Evolutionary conservation across 805 yeast species (phyloP).

Genomic region (Candida palmyrensis): DNA sequence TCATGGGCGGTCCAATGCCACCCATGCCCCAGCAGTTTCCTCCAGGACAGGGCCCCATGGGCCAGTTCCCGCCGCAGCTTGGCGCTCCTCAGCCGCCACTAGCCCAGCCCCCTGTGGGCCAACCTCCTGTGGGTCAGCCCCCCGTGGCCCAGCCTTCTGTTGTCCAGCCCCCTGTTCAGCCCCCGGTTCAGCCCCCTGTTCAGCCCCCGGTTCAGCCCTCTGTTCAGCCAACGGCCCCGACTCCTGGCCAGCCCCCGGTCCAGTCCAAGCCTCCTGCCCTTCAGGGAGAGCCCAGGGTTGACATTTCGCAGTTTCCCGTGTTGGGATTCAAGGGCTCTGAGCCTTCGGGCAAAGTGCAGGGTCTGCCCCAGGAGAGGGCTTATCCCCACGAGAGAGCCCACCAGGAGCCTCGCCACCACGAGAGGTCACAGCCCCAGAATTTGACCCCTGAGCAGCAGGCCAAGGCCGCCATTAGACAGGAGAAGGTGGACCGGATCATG

Average conservation of each 20-base stretch:
- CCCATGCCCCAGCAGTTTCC: constrained; percentile 19
- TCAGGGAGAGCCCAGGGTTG: constrained; percentile 16
- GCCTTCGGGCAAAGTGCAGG: constrained; percentile 13
- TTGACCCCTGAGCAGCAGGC: constrained; percentile 72
- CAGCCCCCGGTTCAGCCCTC: constrained; percentile 8
- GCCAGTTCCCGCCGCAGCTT: background rate
- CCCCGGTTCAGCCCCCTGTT: constrained; percentile 4
- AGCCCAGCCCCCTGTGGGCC: background rate
- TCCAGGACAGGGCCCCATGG: constrained; percentile 6
- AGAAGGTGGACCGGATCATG: constrained; percentile 68
- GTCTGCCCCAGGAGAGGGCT: constrained; percentile 8
- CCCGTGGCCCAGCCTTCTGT: constrained; percentile 8
- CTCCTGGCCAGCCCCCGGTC: background rate
- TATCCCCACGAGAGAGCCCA: constrained; percentile 14
- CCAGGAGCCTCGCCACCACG: constrained; percentile 25
- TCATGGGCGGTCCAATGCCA: constrained; percentile 21
- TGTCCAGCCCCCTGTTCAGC: constrained; percentile 7
- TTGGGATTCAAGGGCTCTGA: constrained; percentile 42
- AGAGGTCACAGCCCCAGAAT: constrained; percentile 24
- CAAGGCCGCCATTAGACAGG: constrained; percentile 60
- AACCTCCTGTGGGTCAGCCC: constrained; percentile 4
- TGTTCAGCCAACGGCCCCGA: constrained; percentile 8
- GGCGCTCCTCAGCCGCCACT: constrained; percentile 7
- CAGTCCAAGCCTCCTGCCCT: too few relatives aligned
- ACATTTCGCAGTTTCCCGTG: constrained; percentile 51